A percentile compares a stretch with the other conserved stretches of the same genome.
These are phyloP conservation scores for Quercus tomentella DNA, from an alignment of 331 rosid genomes.

Conservation along the genomic window DNA sequence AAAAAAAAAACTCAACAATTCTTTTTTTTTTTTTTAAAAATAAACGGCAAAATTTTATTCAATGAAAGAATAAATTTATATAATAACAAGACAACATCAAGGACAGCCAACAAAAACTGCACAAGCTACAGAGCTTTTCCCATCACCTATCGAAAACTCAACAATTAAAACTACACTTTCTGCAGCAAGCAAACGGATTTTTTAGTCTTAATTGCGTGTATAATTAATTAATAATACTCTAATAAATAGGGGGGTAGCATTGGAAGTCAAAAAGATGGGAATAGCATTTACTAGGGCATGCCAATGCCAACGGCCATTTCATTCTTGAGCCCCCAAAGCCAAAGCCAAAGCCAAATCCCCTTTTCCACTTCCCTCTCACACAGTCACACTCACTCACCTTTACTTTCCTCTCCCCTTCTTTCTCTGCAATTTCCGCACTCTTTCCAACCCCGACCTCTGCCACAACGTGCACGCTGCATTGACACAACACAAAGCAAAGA, in stretches of 20 bases:
- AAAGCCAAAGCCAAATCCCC: background rate
- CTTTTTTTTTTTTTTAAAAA: too few relatives aligned
- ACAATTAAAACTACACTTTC: too few relatives aligned
- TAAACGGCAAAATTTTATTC: too few relatives aligned
- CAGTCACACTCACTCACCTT: background rate
- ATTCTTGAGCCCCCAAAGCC: slow-evolving; percentile 26
- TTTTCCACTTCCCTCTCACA: background rate
- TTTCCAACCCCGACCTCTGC: background rate
- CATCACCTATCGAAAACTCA: too few relatives aligned
- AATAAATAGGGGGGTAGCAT: background rate
- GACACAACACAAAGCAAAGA: background rate
- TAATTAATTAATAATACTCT: too few relatives aligned
- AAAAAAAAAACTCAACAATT: too few relatives aligned
- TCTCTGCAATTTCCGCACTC: background rate
- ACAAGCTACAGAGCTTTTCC: too few relatives aligned
- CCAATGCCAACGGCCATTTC: slow-evolving; percentile 25
- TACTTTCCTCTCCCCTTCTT: background rate
- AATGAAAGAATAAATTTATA: too few relatives aligned
- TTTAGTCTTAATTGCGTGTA: background rate
- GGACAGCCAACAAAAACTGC: too few relatives aligned
- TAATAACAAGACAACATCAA: too few relatives aligned
- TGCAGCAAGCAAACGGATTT: too few relatives aligned
- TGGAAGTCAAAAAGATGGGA: slow-evolving; percentile 12
- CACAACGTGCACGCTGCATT: background rate
- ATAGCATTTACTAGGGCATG: slow-evolving; percentile 31